phyloP scores from a whole-genome alignment of 148 eudicot genomes.

The Persicaria tinctoria region DNA sequence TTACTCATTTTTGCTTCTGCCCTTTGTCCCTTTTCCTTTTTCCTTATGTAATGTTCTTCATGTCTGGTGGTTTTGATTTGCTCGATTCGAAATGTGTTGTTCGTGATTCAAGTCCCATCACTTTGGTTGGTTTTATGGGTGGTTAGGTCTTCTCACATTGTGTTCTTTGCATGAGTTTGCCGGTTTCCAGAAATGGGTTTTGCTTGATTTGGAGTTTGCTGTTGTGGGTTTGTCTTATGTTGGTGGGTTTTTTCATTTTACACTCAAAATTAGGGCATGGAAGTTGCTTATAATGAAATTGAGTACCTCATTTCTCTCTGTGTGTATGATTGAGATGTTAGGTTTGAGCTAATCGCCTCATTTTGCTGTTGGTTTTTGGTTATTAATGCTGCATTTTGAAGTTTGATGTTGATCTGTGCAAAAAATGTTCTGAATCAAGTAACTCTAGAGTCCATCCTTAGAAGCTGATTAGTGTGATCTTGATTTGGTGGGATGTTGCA shows the following conservation, averaged over 20 bases:
- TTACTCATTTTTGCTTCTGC: background rate
- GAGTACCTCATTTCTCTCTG: background rate
- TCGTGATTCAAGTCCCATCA: background rate
- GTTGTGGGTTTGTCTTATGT: slow-evolving; percentile 17
- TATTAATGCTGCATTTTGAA: background rate
- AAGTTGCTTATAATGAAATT: background rate
- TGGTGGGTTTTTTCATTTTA: background rate
- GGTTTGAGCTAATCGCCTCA: background rate
- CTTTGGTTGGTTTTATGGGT: background rate
- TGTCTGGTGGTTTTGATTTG: slow-evolving; percentile 2
- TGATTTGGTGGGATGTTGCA: slow-evolving; percentile 11
- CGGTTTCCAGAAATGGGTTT: slow-evolving; percentile 16
- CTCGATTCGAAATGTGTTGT: background rate
- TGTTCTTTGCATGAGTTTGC: slow-evolving; percentile 14
- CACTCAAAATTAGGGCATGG: background rate
- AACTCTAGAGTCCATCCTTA: background rate
- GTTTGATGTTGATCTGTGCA: background rate
- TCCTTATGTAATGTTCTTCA: background rate
- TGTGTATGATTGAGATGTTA: background rate
- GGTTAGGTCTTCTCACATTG: slow-evolving; percentile 6
- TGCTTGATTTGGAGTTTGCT: slow-evolving; percentile 10
- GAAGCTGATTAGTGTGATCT: background rate
- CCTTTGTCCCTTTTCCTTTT: background rate
- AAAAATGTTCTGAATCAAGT: background rate
- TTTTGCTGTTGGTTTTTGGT: background rate